phyloP scores from a whole-genome alignment of 1,284 basidiomycete genomes.

The Moesziomyces globuligerus region DNA sequence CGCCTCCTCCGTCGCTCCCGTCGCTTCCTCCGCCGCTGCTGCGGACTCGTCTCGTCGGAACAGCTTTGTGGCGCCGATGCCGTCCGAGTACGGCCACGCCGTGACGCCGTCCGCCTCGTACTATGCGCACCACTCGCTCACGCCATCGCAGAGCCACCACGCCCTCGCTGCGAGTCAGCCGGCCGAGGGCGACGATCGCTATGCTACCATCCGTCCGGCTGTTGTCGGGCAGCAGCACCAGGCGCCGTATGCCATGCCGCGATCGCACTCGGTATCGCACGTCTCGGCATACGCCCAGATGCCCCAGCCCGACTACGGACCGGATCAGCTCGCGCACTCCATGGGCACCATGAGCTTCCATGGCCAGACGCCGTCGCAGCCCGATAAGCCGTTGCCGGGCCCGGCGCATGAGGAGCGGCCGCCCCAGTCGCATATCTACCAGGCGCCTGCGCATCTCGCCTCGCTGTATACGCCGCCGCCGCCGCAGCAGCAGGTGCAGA shows the following conservation, averaged over 20 bases:
- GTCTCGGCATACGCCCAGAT: conserved; percentile 25
- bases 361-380: conserved; percentile 8
- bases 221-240: conserved; percentile 6
- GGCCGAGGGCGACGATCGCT: conserved; percentile 27
- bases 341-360: conserved; percentile 43
- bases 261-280: conserved; percentile 41
- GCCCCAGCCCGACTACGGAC: conserved; percentile 36
- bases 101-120: conserved; percentile 36
- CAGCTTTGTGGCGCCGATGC: conserved; percentile 28
- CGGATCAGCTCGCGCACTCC: conserved; percentile 35
- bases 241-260: conserved; percentile 23
- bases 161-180: conserved; percentile 12
- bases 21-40: too few species aligned
- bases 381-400: conserved; percentile 25
- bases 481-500: conserved; percentile 11
- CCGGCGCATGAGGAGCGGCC: conserved; percentile 24
- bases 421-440: conserved; percentile 46
- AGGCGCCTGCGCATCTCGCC: conserved; percentile 41
- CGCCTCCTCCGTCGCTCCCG: conserved; percentile 10
- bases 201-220: conserved; percentile 36
- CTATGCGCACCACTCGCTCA: conserved; percentile 42
- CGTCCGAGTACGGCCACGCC: conserved; percentile 27
- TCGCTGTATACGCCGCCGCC: conserved; percentile 39
- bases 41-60: conserved; percentile 16
- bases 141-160: conserved; percentile 38